Base-by-base conservation (phyloP, 495 filamentous ascomycete species). In the Parathielavia hyrcaniae region DNA sequence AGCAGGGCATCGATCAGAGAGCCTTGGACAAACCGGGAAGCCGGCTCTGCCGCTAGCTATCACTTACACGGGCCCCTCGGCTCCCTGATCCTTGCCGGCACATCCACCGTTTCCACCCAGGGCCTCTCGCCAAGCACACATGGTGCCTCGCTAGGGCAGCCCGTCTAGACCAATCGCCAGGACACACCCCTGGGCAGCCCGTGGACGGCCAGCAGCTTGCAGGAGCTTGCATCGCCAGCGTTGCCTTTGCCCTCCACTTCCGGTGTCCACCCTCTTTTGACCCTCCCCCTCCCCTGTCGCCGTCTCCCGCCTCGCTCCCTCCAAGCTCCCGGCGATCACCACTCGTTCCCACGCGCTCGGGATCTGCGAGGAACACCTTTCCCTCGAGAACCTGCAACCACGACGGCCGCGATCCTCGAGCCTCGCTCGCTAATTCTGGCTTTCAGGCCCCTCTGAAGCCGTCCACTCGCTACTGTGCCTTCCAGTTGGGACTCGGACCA, bases 21-120 rank as follows among this genome's bases (percentile, higher is more conserved):
- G 35, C 6, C 19, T 45, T 46, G 19, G 39, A 35, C 54, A 35
- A 50, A 57, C 54, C 60, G 60, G 54, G 39, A 61, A 61, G 46
- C 44, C 52, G 53, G 52, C 57, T 53, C 40, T 26, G 38, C 54
- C 46, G 35, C 55, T 53, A 40, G 36, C 58, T 58, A 52, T 60
- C 57, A 64, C 61, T 57, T 57, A 64, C 57, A 64, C 61, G 58
- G 61, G 34, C 58, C 32, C n/a, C 53, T 34, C 30, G 14, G 5
- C 44, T 38, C 53, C 54, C 51, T 51, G 40, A 51, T 32, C 60
- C 60, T 50, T 62, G 60, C 11, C 22, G 43, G 40, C 14, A 43
- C 36, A 45, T 36, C 55, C 38, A 46, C 19, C 16, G n/a, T n/a
- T n/a, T n/a, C n/a, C n/a, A n/a, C 35, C 7, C 30, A 38, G 22